Evolutionary conservation across 179 eudicot species (phyloP), one percentile per base, ranked within the genome.

Genomic region (Carnegiea gigantea): DNA sequence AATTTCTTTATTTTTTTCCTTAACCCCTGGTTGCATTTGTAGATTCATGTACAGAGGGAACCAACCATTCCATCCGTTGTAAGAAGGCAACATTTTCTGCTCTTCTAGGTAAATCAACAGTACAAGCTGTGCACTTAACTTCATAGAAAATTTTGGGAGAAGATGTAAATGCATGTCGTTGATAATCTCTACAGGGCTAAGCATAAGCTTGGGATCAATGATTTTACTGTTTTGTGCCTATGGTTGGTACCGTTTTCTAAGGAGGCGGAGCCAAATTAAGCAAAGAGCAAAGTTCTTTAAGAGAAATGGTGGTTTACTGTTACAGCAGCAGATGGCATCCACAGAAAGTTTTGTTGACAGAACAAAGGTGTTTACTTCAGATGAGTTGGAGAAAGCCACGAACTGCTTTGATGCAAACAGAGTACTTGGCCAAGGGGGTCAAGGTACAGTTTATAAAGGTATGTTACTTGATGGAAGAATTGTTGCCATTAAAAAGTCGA

Each of bases 381-480:
- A 51, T 36, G 82, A 80, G 71, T 40, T 80, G 43, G 38, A 73
- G 59, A 80, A 57, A 73, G 82, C 82, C 10, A 80, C 82, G 5
- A 70, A 80, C 44, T 54, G 73, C 72, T 80, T 80, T 26, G 60
- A 40, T 24, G 14, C 77, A 23, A 80, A 40, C 17, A 73, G 82
- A 80, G 59, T 80, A 38, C 77, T 80, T 21, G 82, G 77, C 20
- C 82, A 80, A 73, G 82, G 82, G 28, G 82, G 70, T 23, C 82
- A 80, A 43, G 82, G 82, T 33, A 33, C 36, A 33, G 36, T 33
- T 33, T 33, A 33, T 33, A 33, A 33, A 33, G 36, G 36, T 1
- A 33, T 33, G 36, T 33, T 33, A 33, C 36, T 33, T 33, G 36
- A 33, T 33, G 36, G 36, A 33, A 33, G 36, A 33, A 33, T 33